Percentiles rank a stretch among this genome's conserved stretches.
Evolutionary conservation across 495 filamentous ascomycete genomes (phyloP).

Genomic region (Aspergillus panamensis): DNA sequence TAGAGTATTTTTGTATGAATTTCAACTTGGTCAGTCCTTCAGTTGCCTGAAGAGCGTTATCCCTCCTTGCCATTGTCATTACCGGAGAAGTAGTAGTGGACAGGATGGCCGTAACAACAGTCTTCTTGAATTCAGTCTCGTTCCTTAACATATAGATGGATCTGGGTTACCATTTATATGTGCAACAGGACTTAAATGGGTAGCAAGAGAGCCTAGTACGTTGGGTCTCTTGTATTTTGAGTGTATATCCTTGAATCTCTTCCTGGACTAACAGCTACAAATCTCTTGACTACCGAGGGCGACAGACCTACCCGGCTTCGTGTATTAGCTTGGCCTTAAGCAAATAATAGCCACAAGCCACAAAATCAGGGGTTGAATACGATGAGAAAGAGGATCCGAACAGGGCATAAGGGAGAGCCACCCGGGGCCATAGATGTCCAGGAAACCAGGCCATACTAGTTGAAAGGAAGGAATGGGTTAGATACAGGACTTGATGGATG

Average conservation of each 20-base stretch:
- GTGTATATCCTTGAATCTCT: conserved; percentile 75
- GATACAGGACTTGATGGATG: no score
- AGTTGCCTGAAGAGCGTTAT: conserved; percentile 24
- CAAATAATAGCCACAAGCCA: no score
- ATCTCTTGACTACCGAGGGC: no score
- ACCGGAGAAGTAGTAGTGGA: conserved; percentile 35
- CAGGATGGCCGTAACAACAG: conserved; percentile 32
- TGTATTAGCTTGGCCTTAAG: no score
- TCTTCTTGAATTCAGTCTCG: conserved; percentile 31
- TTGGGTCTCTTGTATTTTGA: conserved; percentile 70
- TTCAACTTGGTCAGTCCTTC: conserved; percentile 29
- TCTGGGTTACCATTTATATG: conserved; percentile 28
- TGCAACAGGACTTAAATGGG: neutral
- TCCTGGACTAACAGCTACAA: conserved; percentile 63
- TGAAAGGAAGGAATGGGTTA: no score
- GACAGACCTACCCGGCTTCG: no score
- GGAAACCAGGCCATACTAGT: no score
- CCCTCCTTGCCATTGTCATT: conserved; percentile 37
- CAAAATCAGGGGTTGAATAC: no score
- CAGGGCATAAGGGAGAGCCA: no score
- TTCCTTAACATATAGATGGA: conserved; percentile 34
- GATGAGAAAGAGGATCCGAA: no score
- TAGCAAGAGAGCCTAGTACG: conserved; percentile 46
- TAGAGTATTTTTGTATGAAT: conserved; percentile 2
- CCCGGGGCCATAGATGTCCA: no score